Evolutionary conservation across 2,329 filamentous ascomycete genomes (phyloP).

Genomic region (Hypoxylon sp.): DNA sequence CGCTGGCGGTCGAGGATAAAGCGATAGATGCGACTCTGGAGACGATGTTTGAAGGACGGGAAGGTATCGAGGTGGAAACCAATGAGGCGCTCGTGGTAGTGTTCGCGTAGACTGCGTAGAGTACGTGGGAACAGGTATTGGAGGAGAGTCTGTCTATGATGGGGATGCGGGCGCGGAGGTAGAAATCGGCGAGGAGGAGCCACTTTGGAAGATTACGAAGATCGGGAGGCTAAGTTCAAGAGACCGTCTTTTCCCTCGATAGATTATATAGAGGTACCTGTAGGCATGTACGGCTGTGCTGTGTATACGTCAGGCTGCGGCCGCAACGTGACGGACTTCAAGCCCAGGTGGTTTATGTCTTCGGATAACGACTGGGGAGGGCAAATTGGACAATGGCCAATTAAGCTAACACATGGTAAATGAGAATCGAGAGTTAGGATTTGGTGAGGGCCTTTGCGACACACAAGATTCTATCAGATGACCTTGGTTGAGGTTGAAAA

Average conservation of each 20-base stretch:
- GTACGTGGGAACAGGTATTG: slow-evolving; percentile 77
- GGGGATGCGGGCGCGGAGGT: slow-evolving; percentile 56
- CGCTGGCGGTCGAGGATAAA: slow-evolving; percentile 76
- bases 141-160: slow-evolving; percentile 65
- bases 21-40: slow-evolving; percentile 82
- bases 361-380: slow-evolving; percentile 10
- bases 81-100: slow-evolving; percentile 75
- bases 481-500: slow-evolving; percentile 25
- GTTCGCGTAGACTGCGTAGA: slow-evolving; percentile 68
- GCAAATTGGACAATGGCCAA: slow-evolving; percentile 21
- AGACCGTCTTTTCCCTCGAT: slow-evolving; percentile 5
- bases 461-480: slow-evolving; percentile 34
- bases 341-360: slow-evolving; percentile 21
- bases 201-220: slow-evolving; percentile 54
- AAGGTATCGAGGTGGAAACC: slow-evolving; percentile 81
- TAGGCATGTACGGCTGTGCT: slow-evolving; percentile 43
- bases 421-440: not conserved
- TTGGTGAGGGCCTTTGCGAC: slow-evolving; percentile 11
- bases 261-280: slow-evolving; percentile 25
- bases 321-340: slow-evolving; percentile 21
- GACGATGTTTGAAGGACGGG: slow-evolving; percentile 75
- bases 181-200: slow-evolving; percentile 60
- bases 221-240: slow-evolving; percentile 4
- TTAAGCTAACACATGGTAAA: slow-evolving; percentile 37
- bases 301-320: slow-evolving; percentile 35